Evolutionary conservation across 176 grass and related monocot species (phyloP).

Genomic region (Tillandsia fasciculata): DNA sequence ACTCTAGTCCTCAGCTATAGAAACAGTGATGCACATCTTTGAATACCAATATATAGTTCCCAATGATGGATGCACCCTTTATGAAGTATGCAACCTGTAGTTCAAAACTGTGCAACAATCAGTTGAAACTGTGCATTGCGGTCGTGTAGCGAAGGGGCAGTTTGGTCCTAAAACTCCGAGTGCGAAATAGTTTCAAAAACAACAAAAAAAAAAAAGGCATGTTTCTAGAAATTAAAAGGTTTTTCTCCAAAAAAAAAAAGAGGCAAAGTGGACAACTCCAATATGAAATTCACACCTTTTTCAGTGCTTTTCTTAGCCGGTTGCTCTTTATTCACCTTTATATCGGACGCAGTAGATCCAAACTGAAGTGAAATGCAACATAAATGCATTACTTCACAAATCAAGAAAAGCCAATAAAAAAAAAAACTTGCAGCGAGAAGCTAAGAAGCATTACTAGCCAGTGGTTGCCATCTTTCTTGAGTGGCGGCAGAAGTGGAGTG

Average conservation of each 20-base stretch:
- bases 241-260: too few relatives aligned
- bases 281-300: constrained; percentile 24
- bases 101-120: too few relatives aligned
- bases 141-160: too few relatives aligned
- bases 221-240: too few relatives aligned
- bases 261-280: not conserved
- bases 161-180: too few relatives aligned
- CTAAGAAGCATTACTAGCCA: constrained; percentile 28
- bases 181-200: too few relatives aligned
- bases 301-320: constrained; percentile 10
- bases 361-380: constrained; percentile 21
- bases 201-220: too few relatives aligned
- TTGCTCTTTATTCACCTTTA: constrained; percentile 6
- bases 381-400: constrained; percentile 8
- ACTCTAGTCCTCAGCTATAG: not conserved
- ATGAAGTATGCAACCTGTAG: too few relatives aligned
- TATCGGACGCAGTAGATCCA: constrained; percentile 14
- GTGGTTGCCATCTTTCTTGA: constrained; percentile 13
- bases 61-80: too few relatives aligned
- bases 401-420: constrained; percentile 6
- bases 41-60: not conserved
- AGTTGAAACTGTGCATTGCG: too few relatives aligned
- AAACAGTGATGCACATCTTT: not conserved
- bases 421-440: not conserved
- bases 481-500: constrained; percentile 11